Evolutionary conservation across 805 yeast species (phyloP), one percentile per base, ranked within the genome.

Genomic region (Schizosaccharomyces pombe): DNA sequence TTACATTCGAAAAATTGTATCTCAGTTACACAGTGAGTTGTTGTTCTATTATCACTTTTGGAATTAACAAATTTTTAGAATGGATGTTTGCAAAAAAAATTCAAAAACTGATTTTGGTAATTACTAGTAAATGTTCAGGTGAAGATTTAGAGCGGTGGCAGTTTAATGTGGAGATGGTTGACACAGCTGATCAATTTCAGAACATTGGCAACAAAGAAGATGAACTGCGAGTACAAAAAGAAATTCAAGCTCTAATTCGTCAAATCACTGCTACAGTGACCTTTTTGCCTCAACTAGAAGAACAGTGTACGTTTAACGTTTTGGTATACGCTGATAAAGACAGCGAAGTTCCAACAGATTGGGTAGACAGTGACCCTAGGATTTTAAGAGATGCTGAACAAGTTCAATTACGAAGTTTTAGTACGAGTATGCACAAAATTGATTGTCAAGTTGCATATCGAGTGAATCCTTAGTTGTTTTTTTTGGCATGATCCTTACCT

Each of bases 231-330:
- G 75, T 80, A 2, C 87, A 82, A 59, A 70, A 67, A 54, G 91
- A 85, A 59, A 84, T 86, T n/a, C 89, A 84, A 64, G 77, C 85
- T 0, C 79, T 87, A 4, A 78, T 87, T 40, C 75, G 95, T 54
- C 96, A 87, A 60, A 82, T 87, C 54, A 85, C 94, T 0, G 85
- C 94, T 0, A 79, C 91, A 47, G 84, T 83, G 1, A 77, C 95
- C 0, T 85, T 86, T 63, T 70, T 87, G 43, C 97, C 97, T 0
- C 73, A 80, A 26, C 67, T 87, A 30, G 76, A 75, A 9, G 77
- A 73, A 12, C 71, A 72, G 11, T 77, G 80, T 62, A 83, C 95
- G 0, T 85, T 87, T 65, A 85, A 82, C 61, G 89, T 87, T 0
- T 68, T 85, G 54, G 95, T 86, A 0, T 82, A 80, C 62, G 82